A percentile compares a stretch with the other conserved stretches of the same genome.
Conservation (phyloP, 352 stramenopile genomes). For the Peronospora belbahrii region DNA sequence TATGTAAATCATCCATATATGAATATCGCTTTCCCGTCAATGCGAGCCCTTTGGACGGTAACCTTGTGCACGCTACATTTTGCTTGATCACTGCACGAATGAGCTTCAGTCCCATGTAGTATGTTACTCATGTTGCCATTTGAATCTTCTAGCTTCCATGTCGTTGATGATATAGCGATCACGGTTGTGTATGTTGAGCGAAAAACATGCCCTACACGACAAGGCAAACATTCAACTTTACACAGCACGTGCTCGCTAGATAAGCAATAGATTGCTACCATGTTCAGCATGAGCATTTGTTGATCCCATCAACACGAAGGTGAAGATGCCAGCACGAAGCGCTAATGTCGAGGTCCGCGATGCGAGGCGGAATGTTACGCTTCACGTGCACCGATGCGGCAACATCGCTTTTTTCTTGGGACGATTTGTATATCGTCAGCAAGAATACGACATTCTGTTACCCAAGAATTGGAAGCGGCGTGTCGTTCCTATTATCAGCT, state of each 20-base stretch:
- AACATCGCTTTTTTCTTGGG: background rate
- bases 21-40: constrained; percentile 1
- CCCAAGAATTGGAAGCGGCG: constrained; percentile 3
- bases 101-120: constrained; percentile 24
- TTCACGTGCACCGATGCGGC: constrained; percentile 5
- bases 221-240: constrained; percentile 55
- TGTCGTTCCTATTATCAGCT: constrained; percentile 6
- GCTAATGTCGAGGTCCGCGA: constrained; percentile 16
- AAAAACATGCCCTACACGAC: constrained; percentile 38
- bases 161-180: constrained; percentile 7
- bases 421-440: background rate
- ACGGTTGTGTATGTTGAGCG: constrained; percentile 48
- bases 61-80: constrained; percentile 49
- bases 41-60: background rate
- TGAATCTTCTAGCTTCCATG: constrained; percentile 5
- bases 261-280: constrained; percentile 56
- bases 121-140: constrained; percentile 9
- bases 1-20: too few species aligned
- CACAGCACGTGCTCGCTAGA: constrained; percentile 55
- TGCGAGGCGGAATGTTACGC: constrained; percentile 26
- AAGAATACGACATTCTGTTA: background rate
- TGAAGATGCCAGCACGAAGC: constrained; percentile 45
- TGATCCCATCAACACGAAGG: constrained; percentile 49
- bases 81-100: constrained; percentile 33
- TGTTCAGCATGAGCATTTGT: constrained; percentile 76